Evolutionary conservation across 495 filamentous ascomycete genomes (phyloP).

Genomic region (Neurospora sp.): DNA sequence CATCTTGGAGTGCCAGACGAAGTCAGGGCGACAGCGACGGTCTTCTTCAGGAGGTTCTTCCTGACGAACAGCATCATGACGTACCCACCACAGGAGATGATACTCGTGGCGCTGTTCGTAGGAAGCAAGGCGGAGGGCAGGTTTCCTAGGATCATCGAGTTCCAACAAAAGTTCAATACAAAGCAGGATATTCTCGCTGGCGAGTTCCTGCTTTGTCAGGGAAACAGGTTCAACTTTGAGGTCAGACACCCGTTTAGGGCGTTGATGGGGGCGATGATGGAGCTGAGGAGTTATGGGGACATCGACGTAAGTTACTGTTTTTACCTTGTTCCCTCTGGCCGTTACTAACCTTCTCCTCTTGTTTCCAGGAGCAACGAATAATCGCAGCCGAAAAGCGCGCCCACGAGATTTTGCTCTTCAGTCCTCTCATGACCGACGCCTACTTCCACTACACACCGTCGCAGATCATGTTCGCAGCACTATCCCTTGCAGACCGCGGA

Average conservation of each 20-base stretch:
- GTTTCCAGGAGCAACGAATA: constrained; percentile 39
- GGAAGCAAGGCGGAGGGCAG: constrained; percentile 84
- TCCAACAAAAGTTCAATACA: constrained; percentile 49
- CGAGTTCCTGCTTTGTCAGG: constrained; percentile 85
- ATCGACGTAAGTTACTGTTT: constrained; percentile 18
- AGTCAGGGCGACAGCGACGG: constrained; percentile 80
- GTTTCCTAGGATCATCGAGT: constrained; percentile 61
- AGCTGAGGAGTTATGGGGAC: constrained; percentile 47
- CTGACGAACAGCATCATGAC: constrained; percentile 90
- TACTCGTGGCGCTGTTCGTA: constrained; percentile 80
- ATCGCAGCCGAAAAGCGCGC: constrained; percentile 58
- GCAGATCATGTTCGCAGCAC: constrained; percentile 80
- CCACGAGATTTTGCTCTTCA: constrained; percentile 61
- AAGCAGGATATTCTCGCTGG: constrained; percentile 74
- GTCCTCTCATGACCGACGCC: constrained; percentile 76
- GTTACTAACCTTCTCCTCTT: constrained; percentile 10
- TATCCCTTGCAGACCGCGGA: constrained; percentile 63
- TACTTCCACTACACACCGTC: constrained; percentile 95
- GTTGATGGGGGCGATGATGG: constrained; percentile 76
- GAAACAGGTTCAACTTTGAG: constrained; percentile 87
- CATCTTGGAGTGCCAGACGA: constrained; percentile 69
- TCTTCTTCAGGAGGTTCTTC: constrained; percentile 91
- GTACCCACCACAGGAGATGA: constrained; percentile 78
- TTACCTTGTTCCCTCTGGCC: constrained; percentile 1
- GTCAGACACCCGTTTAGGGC: constrained; percentile 85